These are phyloP conservation scores for Aspergillus sp. DNA, from an alignment of 2,329 filamentous ascomycete species.

Conservation along the genomic window DNA sequence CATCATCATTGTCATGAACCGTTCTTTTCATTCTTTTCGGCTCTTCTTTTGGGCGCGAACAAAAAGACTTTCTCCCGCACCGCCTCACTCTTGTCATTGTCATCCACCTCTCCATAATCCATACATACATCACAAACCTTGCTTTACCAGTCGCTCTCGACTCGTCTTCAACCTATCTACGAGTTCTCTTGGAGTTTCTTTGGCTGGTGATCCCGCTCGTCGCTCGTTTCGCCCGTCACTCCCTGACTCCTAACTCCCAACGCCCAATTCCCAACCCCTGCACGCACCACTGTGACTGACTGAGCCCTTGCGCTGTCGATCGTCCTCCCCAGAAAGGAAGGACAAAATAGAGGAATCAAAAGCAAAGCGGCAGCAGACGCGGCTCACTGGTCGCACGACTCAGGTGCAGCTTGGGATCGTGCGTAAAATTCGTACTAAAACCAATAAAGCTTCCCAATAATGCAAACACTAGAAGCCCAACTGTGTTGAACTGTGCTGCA, in stretches of 20 bases:
- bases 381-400: conserved; percentile 17
- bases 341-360: conserved; percentile 10
- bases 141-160: conserved; percentile 2
- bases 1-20: conserved; percentile 9
- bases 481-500: conserved; percentile 6
- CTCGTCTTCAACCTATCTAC: background rate
- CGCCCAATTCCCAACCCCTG: background rate
- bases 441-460: conserved; percentile 10
- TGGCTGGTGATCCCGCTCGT: conserved; percentile 6
- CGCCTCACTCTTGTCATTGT: conserved; percentile 17
- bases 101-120: background rate
- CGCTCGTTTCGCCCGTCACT: conserved; percentile 1
- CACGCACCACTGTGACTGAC: conserved; percentile 7
- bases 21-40: conserved; percentile 7
- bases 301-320: conserved; percentile 25
- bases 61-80: conserved; percentile 13
- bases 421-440: conserved; percentile 15
- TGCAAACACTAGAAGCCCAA: conserved; percentile 8
- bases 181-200: background rate
- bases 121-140: background rate
- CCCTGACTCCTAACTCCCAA: background rate
- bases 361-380: conserved; percentile 5
- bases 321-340: conserved; percentile 20
- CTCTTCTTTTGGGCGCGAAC: conserved; percentile 8
- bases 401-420: conserved; percentile 13